Percentiles rank a stretch among this genome's conserved stretches.
Evolutionary conservation across 768 basidiomycete genomes (phyloP).

Genomic region (Termitomyces sp.): DNA sequence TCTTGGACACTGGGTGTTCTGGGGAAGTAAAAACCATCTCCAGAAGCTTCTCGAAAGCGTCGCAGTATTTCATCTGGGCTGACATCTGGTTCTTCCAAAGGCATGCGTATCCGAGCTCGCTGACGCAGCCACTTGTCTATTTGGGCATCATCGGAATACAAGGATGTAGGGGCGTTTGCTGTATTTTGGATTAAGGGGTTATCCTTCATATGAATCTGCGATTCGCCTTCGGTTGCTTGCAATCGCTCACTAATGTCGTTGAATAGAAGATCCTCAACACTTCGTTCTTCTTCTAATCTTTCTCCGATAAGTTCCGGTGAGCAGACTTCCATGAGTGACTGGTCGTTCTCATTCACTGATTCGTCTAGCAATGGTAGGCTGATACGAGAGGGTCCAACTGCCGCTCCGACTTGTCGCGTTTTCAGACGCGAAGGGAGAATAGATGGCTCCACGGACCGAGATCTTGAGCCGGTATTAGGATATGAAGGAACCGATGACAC

Average conservation of each 20-base stretch:
- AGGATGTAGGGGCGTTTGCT: not conserved
- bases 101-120: not conserved
- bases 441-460: constrained; percentile 23
- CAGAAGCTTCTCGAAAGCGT: no score
- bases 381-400: not conserved
- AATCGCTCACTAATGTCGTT: constrained; percentile 10
- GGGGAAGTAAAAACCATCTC: no score
- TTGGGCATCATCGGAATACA: constrained; percentile 28
- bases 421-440: not conserved
- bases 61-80: no score
- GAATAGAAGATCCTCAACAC: constrained; percentile 24
- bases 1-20: no score
- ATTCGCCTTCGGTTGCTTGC: not conserved
- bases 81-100: not conserved
- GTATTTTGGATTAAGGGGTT: not conserved
- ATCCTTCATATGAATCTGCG: not conserved
- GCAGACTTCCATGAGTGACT: not conserved
- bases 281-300: constrained; percentile 16
- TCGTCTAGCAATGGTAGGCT: constrained; percentile 4
- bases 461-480: constrained; percentile 19
- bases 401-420: not conserved
- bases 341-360: constrained; percentile 3
- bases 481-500: constrained; percentile 20
- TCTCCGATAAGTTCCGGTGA: not conserved
- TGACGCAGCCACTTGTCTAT: constrained; percentile 9